Percentiles rank a stretch among this genome's conserved stretches.
phyloP scores from a whole-genome alignment of 2,329 filamentous ascomycete species.

The Hypoxylon sp. region DNA sequence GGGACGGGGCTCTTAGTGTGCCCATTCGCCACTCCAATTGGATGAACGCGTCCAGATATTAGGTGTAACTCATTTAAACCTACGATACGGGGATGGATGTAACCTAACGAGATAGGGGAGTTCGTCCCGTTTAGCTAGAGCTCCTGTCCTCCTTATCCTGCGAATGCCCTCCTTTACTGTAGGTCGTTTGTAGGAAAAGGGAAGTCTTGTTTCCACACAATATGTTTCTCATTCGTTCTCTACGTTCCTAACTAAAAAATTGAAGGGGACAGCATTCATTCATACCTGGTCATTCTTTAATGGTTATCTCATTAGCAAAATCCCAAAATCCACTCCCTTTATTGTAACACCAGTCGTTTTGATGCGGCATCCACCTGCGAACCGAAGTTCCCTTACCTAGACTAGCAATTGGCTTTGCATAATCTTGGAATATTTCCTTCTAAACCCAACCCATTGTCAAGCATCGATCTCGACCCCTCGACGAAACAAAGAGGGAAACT shows the following conservation, averaged over 20 bases:
- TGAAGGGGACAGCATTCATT: slow-evolving; percentile 13
- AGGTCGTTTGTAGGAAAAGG: slow-evolving; percentile 11
- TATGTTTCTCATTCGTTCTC: slow-evolving; percentile 27
- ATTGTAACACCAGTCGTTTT: slow-evolving; percentile 28
- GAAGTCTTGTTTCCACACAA: slow-evolving; percentile 27
- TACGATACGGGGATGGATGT: slow-evolving; percentile 36
- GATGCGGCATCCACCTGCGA: slow-evolving; percentile 24
- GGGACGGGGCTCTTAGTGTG: slow-evolving; percentile 35
- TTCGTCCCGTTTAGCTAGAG: slow-evolving; percentile 15
- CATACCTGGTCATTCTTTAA: slow-evolving; percentile 25
- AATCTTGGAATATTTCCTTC: slow-evolving; percentile 38
- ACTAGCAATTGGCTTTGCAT: slow-evolving; percentile 41
- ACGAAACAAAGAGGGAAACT: slow-evolving; percentile 49
- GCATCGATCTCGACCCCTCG: slow-evolving; percentile 46
- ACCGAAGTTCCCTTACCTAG: slow-evolving; percentile 29
- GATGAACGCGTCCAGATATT: slow-evolving; percentile 28
- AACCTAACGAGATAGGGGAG: slow-evolving; percentile 42
- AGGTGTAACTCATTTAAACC: slow-evolving; percentile 38
- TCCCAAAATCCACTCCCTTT: slow-evolving; percentile 36
- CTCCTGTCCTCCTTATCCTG: slow-evolving; percentile 23
- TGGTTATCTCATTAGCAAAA: slow-evolving; percentile 12
- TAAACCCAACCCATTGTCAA: slow-evolving; percentile 39
- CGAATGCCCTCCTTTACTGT: slow-evolving; percentile 39
- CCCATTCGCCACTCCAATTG: slow-evolving; percentile 26
- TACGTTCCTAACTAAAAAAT: slow-evolving; percentile 18